Conservation (phyloP, 2,329 filamentous ascomycete genomes). For the Elsinoe fawcettii region DNA sequence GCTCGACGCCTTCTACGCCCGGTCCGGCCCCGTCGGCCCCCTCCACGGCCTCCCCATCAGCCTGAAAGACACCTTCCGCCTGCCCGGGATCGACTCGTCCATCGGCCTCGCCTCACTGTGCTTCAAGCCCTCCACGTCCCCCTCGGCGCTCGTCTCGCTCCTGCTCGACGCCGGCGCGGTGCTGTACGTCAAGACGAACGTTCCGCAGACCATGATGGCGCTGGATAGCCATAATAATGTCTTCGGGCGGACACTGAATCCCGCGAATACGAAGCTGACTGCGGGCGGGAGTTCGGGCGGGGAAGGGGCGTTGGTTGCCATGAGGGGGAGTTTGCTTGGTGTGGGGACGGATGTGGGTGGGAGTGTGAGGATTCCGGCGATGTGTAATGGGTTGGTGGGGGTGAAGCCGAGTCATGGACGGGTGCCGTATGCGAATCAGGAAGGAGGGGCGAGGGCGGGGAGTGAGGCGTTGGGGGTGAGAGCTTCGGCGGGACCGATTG, state of each 20-base stretch:
- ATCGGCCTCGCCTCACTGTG: conserved; percentile 37
- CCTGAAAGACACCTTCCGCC: conserved; percentile 41
- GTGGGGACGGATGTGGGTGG: conserved; percentile 51
- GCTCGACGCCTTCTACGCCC: conserved; percentile 34
- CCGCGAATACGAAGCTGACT: conserved; percentile 41
- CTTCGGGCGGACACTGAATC: conserved; percentile 43
- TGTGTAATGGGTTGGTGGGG: conserved; percentile 44
- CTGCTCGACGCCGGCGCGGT: conserved; percentile 42
- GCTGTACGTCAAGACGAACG: conserved; percentile 47
- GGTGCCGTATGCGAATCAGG: conserved; percentile 47
- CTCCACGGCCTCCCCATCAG: conserved; percentile 47
- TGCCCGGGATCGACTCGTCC: conserved; percentile 31
- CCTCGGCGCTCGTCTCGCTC: conserved; percentile 37
- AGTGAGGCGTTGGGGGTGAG: conserved; percentile 39
- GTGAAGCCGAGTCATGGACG: conserved; percentile 40
- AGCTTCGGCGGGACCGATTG: conserved; percentile 41
- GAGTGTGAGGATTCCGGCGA: conserved; percentile 44
- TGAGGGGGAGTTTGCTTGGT: conserved; percentile 43
- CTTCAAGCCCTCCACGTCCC: conserved; percentile 35
- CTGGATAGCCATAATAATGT: conserved; percentile 47
- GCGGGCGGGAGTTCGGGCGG: conserved; percentile 48
- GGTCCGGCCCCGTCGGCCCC: conserved; percentile 35
- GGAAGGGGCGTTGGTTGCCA: conserved; percentile 45
- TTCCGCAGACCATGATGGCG: conserved; percentile 48
- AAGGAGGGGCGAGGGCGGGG: conserved; percentile 40